phyloP scores from a whole-genome alignment of 1,284 basidiomycete species.

The Apiotrichum montevideense region DNA sequence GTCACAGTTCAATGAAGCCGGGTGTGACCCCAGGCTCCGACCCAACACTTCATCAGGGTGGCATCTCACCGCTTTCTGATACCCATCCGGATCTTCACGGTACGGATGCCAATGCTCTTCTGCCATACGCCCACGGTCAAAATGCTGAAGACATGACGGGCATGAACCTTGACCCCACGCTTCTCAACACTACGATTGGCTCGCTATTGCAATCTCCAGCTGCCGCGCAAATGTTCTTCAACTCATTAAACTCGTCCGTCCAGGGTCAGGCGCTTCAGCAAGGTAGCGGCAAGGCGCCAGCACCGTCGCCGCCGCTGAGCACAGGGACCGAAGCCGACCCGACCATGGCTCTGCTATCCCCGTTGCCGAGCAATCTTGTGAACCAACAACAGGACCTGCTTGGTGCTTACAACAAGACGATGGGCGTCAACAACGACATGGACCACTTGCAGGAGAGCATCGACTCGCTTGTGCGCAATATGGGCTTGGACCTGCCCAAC shows the following conservation, averaged over 20 bases:
- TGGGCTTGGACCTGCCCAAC: slow-evolving; percentile 54
- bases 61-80: slow-evolving; percentile 26
- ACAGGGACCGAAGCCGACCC: slow-evolving; percentile 21
- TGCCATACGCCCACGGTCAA: background rate
- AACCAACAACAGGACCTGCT: slow-evolving; percentile 48
- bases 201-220: slow-evolving; percentile 58
- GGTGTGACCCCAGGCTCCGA: slow-evolving; percentile 15
- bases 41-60: slow-evolving; percentile 24
- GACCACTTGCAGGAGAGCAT: slow-evolving; percentile 65
- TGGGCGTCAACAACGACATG: slow-evolving; percentile 66
- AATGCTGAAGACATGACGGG: slow-evolving; percentile 5
- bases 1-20: slow-evolving; percentile 14
- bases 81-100: slow-evolving; percentile 8
- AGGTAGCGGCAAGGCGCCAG: slow-evolving; percentile 4
- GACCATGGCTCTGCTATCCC: slow-evolving; percentile 38
- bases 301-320: slow-evolving; percentile 3
- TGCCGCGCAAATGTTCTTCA: slow-evolving; percentile 65
- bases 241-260: slow-evolving; percentile 46
- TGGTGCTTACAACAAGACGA: slow-evolving; percentile 57
- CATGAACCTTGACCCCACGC: slow-evolving; percentile 43
- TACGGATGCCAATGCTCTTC: slow-evolving; percentile 18
- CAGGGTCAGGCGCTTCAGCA: slow-evolving; percentile 36
- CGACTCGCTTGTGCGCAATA: slow-evolving; percentile 63
- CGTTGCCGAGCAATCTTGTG: slow-evolving; percentile 29
- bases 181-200: slow-evolving; percentile 59